Conservation (phyloP, 2,329 filamentous ascomycete species). For the Cladophialophora chaetospira region DNA sequence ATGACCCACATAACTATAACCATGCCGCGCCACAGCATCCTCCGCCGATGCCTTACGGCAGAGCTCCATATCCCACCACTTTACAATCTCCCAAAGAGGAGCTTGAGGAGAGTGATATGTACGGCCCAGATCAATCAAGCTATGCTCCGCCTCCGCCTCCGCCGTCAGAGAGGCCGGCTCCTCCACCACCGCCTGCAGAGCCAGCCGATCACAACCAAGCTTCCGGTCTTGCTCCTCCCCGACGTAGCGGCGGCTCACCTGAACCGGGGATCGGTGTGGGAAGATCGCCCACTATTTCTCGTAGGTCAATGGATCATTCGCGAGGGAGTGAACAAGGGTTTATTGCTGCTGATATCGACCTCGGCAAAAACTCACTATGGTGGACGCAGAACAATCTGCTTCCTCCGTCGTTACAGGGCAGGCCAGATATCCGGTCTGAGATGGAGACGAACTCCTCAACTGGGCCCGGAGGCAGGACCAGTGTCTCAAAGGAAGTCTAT, state of each 20-base stretch:
- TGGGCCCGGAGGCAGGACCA: slow-evolving; percentile 69
- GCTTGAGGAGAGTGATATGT: slow-evolving; percentile 49
- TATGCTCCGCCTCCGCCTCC: slow-evolving; percentile 36
- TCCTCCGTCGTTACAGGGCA: slow-evolving; percentile 78
- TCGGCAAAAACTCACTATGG: slow-evolving; percentile 75
- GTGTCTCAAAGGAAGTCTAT: slow-evolving; percentile 77
- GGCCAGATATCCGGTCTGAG: slow-evolving; percentile 81
- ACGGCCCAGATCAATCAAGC: slow-evolving; percentile 37
- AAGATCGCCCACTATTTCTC: slow-evolving; percentile 52
- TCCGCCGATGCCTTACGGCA: slow-evolving; percentile 36
- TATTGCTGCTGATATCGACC: slow-evolving; percentile 84
- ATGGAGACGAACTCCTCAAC: slow-evolving; percentile 73
- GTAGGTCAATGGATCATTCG: slow-evolving; percentile 72
- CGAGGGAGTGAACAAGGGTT: slow-evolving; percentile 77
- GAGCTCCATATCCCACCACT: slow-evolving; percentile 29
- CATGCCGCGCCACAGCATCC: slow-evolving; percentile 47
- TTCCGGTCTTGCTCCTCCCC: slow-evolving; percentile 44
- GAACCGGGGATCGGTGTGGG: slow-evolving; percentile 68
- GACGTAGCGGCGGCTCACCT: slow-evolving; percentile 59
- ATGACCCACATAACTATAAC: slow-evolving; percentile 56
- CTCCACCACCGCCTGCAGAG: slow-evolving; percentile 50
- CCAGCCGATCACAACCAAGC: slow-evolving; percentile 51
- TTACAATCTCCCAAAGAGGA: slow-evolving; percentile 37
- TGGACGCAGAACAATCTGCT: slow-evolving; percentile 80
- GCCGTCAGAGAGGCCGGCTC: slow-evolving; percentile 37